These are phyloP conservation scores for Polyporus tsugae DNA, from an alignment of 1,284 basidiomycete genomes.

Conservation along the genomic window DNA sequence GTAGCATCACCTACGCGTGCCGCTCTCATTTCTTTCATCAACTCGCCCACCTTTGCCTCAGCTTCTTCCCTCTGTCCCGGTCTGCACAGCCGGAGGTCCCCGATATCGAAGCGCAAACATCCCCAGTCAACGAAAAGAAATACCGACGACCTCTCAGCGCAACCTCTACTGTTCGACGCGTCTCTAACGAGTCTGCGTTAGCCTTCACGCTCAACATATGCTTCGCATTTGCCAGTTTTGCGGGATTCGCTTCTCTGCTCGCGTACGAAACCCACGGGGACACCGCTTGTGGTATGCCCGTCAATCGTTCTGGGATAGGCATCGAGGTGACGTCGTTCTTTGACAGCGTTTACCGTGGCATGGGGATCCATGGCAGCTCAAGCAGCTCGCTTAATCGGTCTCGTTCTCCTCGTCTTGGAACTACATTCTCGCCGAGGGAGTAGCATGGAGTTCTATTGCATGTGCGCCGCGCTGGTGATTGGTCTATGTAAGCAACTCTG, in stretches of 20 bases:
- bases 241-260: conserved; percentile 52
- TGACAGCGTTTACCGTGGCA: conserved; percentile 56
- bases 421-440: conserved; percentile 46
- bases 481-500: conserved; percentile 48
- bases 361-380: conserved; percentile 57
- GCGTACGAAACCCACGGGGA: conserved; percentile 41
- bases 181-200: conserved; percentile 39
- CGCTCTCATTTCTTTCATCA: conserved; percentile 39
- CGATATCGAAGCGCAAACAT: conserved; percentile 25
- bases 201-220: conserved; percentile 54
- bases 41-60: conserved; percentile 27
- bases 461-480: conserved; percentile 47
- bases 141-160: not conserved
- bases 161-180: conserved; percentile 12
- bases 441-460: conserved; percentile 46
- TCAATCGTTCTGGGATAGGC: not conserved
- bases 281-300: conserved; percentile 50
- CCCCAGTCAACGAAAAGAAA: conserved; percentile 17
- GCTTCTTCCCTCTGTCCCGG: conserved; percentile 12
- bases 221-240: conserved; percentile 53
- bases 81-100: conserved; percentile 11
- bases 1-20: conserved; percentile 48
- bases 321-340: not conserved
- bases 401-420: conserved; percentile 52
- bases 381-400: conserved; percentile 51